These are phyloP conservation scores for Aspergillus ochraceus DNA, from an alignment of 2,329 filamentous ascomycete species.

Conservation along the genomic window DNA sequence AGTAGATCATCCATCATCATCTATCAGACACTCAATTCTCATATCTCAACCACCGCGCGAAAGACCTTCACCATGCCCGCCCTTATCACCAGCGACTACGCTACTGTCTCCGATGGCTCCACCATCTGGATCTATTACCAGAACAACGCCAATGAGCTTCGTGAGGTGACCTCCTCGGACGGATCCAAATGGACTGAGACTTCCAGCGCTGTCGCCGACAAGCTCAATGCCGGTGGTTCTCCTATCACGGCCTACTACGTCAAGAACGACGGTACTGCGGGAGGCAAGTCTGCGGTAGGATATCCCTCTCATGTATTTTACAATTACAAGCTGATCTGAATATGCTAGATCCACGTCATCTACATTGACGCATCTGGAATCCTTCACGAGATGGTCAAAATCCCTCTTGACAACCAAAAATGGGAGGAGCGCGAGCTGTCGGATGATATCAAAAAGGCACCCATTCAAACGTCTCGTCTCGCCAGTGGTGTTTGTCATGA, in stretches of 20 bases:
- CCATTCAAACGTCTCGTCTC: background rate
- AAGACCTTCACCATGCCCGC: background rate
- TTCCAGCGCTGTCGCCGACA: background rate
- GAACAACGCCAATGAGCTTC: background rate
- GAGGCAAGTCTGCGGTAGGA: background rate
- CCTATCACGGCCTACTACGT: slow-evolving; percentile 5
- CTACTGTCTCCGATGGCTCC: background rate
- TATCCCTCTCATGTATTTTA: background rate
- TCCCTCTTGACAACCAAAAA: background rate
- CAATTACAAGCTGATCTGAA: background rate
- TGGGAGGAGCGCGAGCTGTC: background rate
- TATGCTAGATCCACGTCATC: background rate
- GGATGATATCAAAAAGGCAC: background rate
- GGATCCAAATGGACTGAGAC: slow-evolving; percentile 1
- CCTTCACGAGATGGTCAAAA: background rate
- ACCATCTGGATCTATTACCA: slow-evolving; percentile 1
- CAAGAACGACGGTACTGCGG: background rate
- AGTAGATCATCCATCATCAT: background rate
- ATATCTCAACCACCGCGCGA: background rate
- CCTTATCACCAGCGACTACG: background rate
- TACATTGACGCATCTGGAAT: background rate
- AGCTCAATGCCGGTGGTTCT: background rate
- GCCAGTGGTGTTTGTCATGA: background rate
- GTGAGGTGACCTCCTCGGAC: background rate
- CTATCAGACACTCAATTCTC: background rate